phyloP scores from a whole-genome alignment of 768 basidiomycete genomes.

The Daedaleopsis sinensis region DNA sequence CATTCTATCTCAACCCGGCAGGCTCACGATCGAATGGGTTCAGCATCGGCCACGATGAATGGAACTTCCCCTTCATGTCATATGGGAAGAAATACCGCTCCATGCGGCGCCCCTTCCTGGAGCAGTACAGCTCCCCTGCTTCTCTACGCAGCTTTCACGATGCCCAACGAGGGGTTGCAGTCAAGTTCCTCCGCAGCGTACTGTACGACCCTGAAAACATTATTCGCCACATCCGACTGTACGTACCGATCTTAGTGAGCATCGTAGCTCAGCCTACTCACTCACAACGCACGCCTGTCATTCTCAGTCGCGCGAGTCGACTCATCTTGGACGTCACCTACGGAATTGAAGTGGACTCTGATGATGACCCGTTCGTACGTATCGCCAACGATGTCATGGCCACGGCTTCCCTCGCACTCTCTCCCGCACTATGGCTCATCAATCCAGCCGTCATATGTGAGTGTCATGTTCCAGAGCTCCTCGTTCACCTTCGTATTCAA shows the following conservation, averaged over 20 bases:
- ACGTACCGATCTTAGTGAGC: neutral
- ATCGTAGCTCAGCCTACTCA: neutral
- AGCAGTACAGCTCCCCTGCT: slow-evolving; percentile 1
- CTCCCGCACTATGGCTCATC: slow-evolving; percentile 10
- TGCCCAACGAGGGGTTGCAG: slow-evolving; percentile 1
- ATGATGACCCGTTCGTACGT: slow-evolving; percentile 28
- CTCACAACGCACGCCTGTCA: neutral
- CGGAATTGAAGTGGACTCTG: slow-evolving; percentile 29
- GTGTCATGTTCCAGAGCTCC: neutral
- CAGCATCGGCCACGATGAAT: slow-evolving; percentile 11
- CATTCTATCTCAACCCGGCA: too few relatives aligned
- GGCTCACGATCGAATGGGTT: neutral
- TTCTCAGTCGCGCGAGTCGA: slow-evolving; percentile 9
- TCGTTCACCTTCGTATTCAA: neutral
- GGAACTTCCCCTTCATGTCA: slow-evolving; percentile 11
- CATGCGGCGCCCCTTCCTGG: slow-evolving; percentile 2
- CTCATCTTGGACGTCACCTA: slow-evolving; percentile 31
- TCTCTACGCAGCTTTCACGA: slow-evolving; percentile 1
- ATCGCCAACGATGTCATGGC: slow-evolving; percentile 29
- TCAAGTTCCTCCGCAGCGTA: slow-evolving; percentile 3
- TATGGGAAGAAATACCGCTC: slow-evolving; percentile 11
- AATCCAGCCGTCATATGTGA: slow-evolving; percentile 7
- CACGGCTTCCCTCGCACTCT: slow-evolving; percentile 9
- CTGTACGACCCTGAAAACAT: slow-evolving; percentile 7
- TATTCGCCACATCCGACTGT: slow-evolving; percentile 10